These are phyloP conservation scores for Podaxis sp. DNA, from an alignment of 768 basidiomycete genomes.

Conservation along the genomic window DNA sequence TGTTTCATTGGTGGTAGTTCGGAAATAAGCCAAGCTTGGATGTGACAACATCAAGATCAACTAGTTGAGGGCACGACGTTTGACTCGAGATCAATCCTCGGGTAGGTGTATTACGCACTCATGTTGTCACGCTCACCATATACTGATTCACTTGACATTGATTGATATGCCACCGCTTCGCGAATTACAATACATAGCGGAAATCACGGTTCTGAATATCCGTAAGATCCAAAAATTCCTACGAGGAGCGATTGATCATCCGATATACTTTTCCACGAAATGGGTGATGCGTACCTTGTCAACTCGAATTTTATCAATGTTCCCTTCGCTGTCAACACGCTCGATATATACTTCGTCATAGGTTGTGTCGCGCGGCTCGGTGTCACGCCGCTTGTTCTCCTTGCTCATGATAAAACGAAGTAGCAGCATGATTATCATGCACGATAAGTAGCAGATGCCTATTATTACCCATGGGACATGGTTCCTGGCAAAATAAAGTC, in stretches of 20 bases:
- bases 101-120: neutral
- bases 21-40: too few relatives aligned
- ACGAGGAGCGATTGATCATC: constrained; percentile 7
- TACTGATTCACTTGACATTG: neutral
- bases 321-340: constrained; percentile 48
- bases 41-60: too few relatives aligned
- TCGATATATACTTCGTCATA: constrained; percentile 67
- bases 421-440: constrained; percentile 43
- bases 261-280: neutral
- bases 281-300: constrained; percentile 53
- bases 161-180: neutral
- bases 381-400: constrained; percentile 67
- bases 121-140: neutral
- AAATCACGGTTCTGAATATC: constrained; percentile 72
- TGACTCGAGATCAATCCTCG: too few relatives aligned
- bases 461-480: constrained; percentile 79
- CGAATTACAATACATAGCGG: constrained; percentile 58
- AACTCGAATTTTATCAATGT: constrained; percentile 51
- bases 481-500: constrained; percentile 40
- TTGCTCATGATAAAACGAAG: constrained; percentile 53
- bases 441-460: constrained; percentile 55
- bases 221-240: constrained; percentile 75
- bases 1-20: too few relatives aligned
- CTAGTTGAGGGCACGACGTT: too few relatives aligned
- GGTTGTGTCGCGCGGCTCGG: constrained; percentile 47